Evolutionary conservation across 1,139 yeast species (phyloP).

Genomic region (Geotrichum bryndzae): DNA sequence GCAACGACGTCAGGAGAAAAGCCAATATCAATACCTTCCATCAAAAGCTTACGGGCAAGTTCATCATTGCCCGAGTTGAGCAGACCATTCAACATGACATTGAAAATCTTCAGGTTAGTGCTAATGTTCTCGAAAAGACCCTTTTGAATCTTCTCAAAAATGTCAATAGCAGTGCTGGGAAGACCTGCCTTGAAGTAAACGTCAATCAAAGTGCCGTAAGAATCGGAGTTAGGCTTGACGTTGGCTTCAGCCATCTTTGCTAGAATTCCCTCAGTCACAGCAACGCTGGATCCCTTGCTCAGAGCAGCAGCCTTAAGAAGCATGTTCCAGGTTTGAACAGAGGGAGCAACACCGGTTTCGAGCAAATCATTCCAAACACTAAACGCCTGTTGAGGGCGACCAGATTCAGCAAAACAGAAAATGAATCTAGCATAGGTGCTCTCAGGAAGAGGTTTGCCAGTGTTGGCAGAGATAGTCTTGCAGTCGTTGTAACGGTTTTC

Average conservation of each 20-base stretch:
- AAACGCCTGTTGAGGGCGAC: conserved; percentile 32
- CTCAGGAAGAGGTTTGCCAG: conserved; percentile 28
- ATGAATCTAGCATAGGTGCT: conserved; percentile 35
- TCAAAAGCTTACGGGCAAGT: conserved; percentile 31
- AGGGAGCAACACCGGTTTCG: conserved; percentile 30
- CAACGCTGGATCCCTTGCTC: conserved; percentile 29
- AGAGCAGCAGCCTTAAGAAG: conserved; percentile 41
- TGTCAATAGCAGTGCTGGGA: conserved; percentile 32
- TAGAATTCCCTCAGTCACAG: conserved; percentile 38
- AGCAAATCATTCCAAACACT: conserved; percentile 41
- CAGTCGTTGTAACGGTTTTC: conserved; percentile 26
- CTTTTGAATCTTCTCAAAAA: conserved; percentile 26
- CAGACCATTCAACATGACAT: conserved; percentile 34
- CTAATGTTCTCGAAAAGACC: conserved; percentile 22
- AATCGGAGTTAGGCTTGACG: conserved; percentile 38
- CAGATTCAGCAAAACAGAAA: conserved; percentile 33
- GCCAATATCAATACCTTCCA: conserved; percentile 31
- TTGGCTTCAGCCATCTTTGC: conserved; percentile 35
- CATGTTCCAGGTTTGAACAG: conserved; percentile 42
- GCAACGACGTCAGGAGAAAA: conserved; percentile 36
- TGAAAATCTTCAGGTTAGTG: conserved; percentile 31
- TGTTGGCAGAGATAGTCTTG: conserved; percentile 17
- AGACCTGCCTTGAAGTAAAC: conserved; percentile 34
- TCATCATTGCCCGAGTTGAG: conserved; percentile 26
- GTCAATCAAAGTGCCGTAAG: conserved; percentile 36